Evolutionary conservation across 2,329 filamentous ascomycete genomes (phyloP).

Genomic region (Phyllosticta citribraziliensis): DNA sequence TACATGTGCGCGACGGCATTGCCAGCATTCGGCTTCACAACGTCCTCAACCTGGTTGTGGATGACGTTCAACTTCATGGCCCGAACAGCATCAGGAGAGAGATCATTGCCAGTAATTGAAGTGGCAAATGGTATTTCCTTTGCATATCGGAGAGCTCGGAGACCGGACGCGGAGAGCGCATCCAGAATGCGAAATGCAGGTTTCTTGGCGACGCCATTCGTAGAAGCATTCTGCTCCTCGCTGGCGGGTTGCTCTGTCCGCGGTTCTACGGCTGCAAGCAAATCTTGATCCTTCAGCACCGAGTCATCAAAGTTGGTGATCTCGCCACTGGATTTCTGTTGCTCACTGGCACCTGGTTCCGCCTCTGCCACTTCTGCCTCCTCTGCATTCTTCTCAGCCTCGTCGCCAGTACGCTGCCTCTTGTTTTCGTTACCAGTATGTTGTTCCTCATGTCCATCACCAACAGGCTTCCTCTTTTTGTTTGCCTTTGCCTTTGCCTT

Average conservation of each 20-base stretch:
- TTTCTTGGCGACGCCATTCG: constrained; percentile 17
- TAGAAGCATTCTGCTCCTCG: constrained; percentile 10
- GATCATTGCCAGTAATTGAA: constrained; percentile 78
- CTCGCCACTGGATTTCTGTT: constrained; percentile 13
- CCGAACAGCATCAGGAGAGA: constrained; percentile 65
- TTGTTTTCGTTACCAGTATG: constrained; percentile 15
- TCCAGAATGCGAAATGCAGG: constrained; percentile 72
- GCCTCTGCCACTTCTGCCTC: background rate
- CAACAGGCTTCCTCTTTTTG: constrained; percentile 6
- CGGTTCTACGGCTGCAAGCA: background rate
- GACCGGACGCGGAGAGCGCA: constrained; percentile 84
- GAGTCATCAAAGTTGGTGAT: constrained; percentile 12
- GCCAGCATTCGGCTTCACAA: constrained; percentile 62
- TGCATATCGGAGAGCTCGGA: constrained; percentile 83
- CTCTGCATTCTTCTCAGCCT: constrained; percentile 1
- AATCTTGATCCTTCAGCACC: background rate
- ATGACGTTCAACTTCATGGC: constrained; percentile 77
- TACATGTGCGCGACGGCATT: constrained; percentile 95
- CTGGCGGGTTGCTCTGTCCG: background rate
- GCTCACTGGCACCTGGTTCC: background rate
- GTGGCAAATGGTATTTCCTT: constrained; percentile 82
- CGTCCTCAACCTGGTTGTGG: constrained; percentile 66
- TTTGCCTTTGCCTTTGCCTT: constrained; percentile 22
- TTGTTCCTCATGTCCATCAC: background rate
- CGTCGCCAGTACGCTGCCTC: constrained; percentile 14